Conservation (phyloP, 2,329 filamentous ascomycete genomes). For the Nothomitra cinnamomea region DNA sequence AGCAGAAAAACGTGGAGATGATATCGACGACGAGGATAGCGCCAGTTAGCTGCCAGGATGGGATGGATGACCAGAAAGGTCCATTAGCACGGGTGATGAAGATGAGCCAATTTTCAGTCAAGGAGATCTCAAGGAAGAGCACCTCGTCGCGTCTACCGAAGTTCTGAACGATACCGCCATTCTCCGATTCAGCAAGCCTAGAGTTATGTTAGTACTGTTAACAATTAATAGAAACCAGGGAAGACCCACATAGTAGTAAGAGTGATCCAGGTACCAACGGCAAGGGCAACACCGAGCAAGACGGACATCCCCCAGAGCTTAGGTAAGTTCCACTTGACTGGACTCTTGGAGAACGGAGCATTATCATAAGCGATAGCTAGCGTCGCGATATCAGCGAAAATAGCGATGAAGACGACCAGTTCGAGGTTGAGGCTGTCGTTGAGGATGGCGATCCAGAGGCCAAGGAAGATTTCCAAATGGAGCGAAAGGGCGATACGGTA, state of each 20-base stretch:
- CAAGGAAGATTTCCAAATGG: constrained; percentile 81
- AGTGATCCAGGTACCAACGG: constrained; percentile 74
- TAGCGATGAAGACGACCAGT: constrained; percentile 83
- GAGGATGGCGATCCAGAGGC: constrained; percentile 78
- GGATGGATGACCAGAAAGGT: constrained; percentile 78
- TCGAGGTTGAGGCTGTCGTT: constrained; percentile 74
- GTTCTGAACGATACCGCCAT: constrained; percentile 80
- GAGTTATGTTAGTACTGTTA: not conserved
- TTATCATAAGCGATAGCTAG: constrained; percentile 89
- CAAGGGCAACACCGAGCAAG: constrained; percentile 64
- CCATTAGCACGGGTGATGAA: constrained; percentile 91
- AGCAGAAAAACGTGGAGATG: constrained; percentile 67
- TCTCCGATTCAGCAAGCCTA: constrained; percentile 22
- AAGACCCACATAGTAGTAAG: constrained; percentile 61
- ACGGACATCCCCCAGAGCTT: constrained; percentile 90
- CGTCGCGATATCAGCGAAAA: constrained; percentile 85
- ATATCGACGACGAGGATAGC: constrained; percentile 72
- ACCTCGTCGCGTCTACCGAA: constrained; percentile 67
- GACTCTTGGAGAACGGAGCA: constrained; percentile 67
- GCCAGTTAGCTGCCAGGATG: constrained; percentile 67
- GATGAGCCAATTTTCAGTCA: constrained; percentile 92
- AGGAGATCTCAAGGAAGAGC: constrained; percentile 75
- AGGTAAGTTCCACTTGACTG: constrained; percentile 89
- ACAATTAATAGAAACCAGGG: not conserved
- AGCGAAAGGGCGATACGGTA: constrained; percentile 88